A percentile compares a stretch with the other conserved stretches of the same genome.
Conservation (phyloP, 116 monocot species). For the Cymodocea nodosa region DNA sequence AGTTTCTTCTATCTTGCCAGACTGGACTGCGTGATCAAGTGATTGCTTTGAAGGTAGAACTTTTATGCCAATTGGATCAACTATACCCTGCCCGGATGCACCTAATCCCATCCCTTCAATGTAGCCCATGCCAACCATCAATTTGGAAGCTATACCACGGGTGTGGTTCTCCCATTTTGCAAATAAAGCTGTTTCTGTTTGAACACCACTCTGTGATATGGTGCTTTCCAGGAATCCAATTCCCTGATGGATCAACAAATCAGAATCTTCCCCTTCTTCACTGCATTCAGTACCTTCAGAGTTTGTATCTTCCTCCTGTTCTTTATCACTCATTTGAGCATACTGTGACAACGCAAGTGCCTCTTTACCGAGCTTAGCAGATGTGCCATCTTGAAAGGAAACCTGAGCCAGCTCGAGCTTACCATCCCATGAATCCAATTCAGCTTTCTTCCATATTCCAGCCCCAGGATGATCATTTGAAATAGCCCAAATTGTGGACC, state of each 20-base stretch:
- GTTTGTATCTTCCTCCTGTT: conserved; percentile 31
- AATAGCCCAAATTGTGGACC: conserved; percentile 57
- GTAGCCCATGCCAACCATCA: conserved; percentile 98
- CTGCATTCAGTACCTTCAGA: conserved; percentile 25
- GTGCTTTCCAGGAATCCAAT: conserved; percentile 50
- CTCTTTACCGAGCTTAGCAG: conserved; percentile 36
- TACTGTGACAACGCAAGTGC: conserved; percentile 53
- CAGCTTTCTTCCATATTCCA: conserved; percentile 73
- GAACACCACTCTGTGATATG: conserved; percentile 45
- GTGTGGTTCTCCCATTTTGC: conserved; percentile 96
- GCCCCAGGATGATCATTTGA: conserved; percentile 27
- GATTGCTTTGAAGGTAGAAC: conserved; percentile 66
- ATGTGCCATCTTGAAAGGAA: conserved; percentile 59
- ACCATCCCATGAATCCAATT: conserved; percentile 77
- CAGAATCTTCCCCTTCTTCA: conserved; percentile 38
- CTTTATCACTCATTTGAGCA: conserved; percentile 49
- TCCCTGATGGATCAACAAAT: conserved; percentile 28
- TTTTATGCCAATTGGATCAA: conserved; percentile 61
- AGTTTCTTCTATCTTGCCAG: conserved; percentile 15
- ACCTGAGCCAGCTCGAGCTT: conserved; percentile 47
- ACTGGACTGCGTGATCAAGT: conserved; percentile 58
- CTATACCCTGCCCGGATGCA: conserved; percentile 68
- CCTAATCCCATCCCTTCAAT: conserved; percentile 87
- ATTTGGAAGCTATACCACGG: conserved; percentile 85
- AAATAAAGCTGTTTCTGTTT: conserved; percentile 75